Conservation (phyloP, 2,329 filamentous ascomycete species). For the Helotiales sp. region DNA sequence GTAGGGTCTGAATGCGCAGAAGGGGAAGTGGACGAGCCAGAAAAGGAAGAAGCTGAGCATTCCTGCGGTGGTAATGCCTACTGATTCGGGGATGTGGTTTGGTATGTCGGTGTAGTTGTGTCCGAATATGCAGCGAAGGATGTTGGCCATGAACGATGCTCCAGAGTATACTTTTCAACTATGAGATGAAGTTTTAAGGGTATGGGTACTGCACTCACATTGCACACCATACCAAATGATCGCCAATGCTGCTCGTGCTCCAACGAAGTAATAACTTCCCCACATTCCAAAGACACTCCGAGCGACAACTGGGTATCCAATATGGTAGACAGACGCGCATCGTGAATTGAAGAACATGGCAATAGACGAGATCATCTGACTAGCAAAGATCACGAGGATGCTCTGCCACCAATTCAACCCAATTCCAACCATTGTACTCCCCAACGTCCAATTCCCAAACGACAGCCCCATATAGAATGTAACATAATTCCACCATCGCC, state of each 20-base stretch:
- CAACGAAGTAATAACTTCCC: slow-evolving; percentile 41
- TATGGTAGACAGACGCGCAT: slow-evolving; percentile 42
- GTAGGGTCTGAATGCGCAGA: slow-evolving; percentile 45
- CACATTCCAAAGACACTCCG: slow-evolving; percentile 45
- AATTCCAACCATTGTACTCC: slow-evolving; percentile 42
- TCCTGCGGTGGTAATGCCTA: slow-evolving; percentile 40
- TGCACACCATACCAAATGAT: slow-evolving; percentile 65
- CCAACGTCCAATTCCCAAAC: slow-evolving; percentile 45
- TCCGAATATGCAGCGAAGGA: slow-evolving; percentile 47
- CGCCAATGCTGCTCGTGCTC: slow-evolving; percentile 44
- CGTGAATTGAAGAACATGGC: slow-evolving; percentile 47
- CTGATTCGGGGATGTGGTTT: slow-evolving; percentile 38
- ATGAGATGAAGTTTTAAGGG: neutral
- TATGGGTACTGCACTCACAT: slow-evolving; percentile 46
- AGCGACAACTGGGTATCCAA: slow-evolving; percentile 41
- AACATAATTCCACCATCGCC: slow-evolving; percentile 41
- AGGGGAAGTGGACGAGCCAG: slow-evolving; percentile 53
- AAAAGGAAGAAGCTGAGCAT: slow-evolving; percentile 54
- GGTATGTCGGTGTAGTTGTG: slow-evolving; percentile 39
- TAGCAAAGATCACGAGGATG: slow-evolving; percentile 45
- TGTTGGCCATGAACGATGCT: slow-evolving; percentile 47
- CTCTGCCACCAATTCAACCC: slow-evolving; percentile 47
- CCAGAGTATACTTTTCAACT: slow-evolving; percentile 42
- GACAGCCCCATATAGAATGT: slow-evolving; percentile 41
- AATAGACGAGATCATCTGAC: slow-evolving; percentile 42